phyloP scores from a whole-genome alignment of 306 rosid species.

The Morella rubra region DNA sequence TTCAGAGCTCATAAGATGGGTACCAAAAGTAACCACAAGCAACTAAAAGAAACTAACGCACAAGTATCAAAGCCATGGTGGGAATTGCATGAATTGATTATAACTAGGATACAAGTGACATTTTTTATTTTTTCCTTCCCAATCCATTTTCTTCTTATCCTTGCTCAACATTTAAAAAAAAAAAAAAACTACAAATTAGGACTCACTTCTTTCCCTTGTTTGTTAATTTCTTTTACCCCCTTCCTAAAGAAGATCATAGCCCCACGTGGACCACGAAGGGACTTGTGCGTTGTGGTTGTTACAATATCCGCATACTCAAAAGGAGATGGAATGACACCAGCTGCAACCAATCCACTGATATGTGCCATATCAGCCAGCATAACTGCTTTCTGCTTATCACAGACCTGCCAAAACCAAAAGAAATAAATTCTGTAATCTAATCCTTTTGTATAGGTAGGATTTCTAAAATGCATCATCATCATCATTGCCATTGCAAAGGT shows the following conservation, averaged over 20 bases:
- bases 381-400: constrained; percentile 85
- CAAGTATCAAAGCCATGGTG: neutral
- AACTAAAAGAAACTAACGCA: constrained; percentile 15
- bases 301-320: constrained; percentile 86
- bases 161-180: neutral
- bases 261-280: constrained; percentile 98
- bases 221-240: constrained; percentile 84
- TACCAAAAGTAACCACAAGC: constrained; percentile 14
- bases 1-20: constrained; percentile 22
- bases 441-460: neutral
- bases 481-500: neutral
- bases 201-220: constrained; percentile 92
- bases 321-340: constrained; percentile 94
- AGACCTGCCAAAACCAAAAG: constrained; percentile 57
- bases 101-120: neutral
- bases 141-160: neutral
- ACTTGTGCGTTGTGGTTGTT: constrained; percentile 92
- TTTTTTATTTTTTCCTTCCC: constrained; percentile 4
- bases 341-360: constrained; percentile 95
- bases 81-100: neutral
- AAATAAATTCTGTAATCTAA: neutral
- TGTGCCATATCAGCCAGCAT: constrained; percentile 98
- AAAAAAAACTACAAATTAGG: constrained; percentile 12
- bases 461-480: constrained; percentile 12
- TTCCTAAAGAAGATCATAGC: constrained; percentile 95